phyloP scores from a whole-genome alignment of 768 basidiomycete species.

The Lactifluus piperatus region DNA sequence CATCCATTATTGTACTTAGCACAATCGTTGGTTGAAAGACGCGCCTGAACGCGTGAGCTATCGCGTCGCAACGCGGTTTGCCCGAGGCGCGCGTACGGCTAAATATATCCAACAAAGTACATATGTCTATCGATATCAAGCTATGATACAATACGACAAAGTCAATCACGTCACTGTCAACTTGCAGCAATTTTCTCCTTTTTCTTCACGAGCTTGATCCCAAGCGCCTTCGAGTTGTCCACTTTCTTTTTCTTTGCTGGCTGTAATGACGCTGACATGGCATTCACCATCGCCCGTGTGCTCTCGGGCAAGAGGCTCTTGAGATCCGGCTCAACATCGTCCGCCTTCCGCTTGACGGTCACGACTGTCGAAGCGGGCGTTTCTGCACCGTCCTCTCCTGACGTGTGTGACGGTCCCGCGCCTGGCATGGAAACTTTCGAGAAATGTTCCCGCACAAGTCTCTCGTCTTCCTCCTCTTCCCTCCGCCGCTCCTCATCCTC shows the following conservation, averaged over 20 bases:
- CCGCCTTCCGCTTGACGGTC: conserved; percentile 85
- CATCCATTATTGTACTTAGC: conserved; percentile 1
- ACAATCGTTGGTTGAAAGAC: background rate
- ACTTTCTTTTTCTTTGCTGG: conserved; percentile 54
- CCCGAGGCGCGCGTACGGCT: too few species aligned
- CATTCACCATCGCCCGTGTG: conserved; percentile 46
- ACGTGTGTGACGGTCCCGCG: background rate
- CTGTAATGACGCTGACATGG: conserved; percentile 36
- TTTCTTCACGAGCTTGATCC: conserved; percentile 21
- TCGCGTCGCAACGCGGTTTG: background rate
- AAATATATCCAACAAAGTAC: too few species aligned
- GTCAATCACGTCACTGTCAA: background rate
- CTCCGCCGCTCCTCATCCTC: conserved; percentile 61
- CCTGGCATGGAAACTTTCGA: conserved; percentile 51
- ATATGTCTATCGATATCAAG: background rate
- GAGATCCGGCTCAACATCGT: conserved; percentile 64
- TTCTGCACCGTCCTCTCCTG: conserved; percentile 22
- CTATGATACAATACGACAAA: background rate
- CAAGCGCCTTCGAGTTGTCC: conserved; percentile 20
- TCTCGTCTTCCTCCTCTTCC: conserved; percentile 90
- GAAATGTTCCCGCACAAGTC: conserved; percentile 80
- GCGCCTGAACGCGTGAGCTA: background rate
- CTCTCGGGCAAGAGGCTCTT: conserved; percentile 60
- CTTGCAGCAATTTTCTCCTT: conserved; percentile 9
- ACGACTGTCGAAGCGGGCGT: conserved; percentile 30